Conservation (phyloP, 331 rosid genomes). For the Telfairia occidentalis region DNA sequence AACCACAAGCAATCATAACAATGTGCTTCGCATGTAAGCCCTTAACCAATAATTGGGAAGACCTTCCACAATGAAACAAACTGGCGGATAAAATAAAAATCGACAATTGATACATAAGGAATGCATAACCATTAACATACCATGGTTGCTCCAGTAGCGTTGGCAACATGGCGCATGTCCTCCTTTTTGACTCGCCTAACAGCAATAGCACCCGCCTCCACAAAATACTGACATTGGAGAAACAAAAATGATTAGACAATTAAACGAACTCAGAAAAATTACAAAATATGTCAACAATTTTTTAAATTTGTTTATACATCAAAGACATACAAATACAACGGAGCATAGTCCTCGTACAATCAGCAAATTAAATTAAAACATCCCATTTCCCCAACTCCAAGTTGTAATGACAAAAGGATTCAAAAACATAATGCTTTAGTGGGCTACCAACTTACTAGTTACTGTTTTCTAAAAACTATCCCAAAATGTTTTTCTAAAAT, state of each 20-base stretch:
- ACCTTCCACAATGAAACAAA: background rate
- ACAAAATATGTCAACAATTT: background rate
- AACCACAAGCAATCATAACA: background rate
- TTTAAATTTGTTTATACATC: background rate
- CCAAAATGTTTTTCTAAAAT: background rate
- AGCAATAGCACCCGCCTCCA: conserved; percentile 96
- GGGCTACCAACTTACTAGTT: background rate
- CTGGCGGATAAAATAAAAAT: background rate
- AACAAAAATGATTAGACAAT: conserved; percentile 7
- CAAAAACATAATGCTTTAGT: background rate
- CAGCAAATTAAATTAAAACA: background rate
- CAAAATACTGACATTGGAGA: conserved; percentile 63
- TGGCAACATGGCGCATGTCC: conserved; percentile 98
- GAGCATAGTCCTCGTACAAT: background rate
- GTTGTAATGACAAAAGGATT: background rate
- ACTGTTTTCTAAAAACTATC: background rate
- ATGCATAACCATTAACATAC: conserved; percentile 22
- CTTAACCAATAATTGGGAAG: background rate
- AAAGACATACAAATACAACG: background rate
- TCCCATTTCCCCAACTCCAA: background rate
- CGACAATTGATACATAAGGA: background rate
- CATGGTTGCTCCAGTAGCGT: conserved; percentile 96
- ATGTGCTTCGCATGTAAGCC: background rate
- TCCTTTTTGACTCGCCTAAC: conserved; percentile 89
- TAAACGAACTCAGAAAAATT: background rate